A percentile compares a stretch with the other conserved stretches of the same genome.
Conservation (phyloP, 1,284 basidiomycete species). For the Trichosporon sp. region DNA sequence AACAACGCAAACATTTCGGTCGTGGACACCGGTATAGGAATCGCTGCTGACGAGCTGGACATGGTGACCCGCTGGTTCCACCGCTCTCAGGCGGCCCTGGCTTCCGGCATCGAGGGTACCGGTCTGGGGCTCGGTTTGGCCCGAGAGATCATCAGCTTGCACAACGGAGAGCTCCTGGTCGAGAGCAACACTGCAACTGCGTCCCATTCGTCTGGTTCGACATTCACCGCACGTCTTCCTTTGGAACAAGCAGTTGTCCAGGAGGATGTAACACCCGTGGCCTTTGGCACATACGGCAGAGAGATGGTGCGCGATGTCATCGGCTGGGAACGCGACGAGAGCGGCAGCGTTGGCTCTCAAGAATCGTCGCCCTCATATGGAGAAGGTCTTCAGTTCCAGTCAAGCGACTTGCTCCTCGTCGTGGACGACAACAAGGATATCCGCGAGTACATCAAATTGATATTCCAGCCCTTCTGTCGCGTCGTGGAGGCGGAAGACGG, state of each 20-base stretch:
- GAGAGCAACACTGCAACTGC: not conserved
- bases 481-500: constrained; percentile 46
- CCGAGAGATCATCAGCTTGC: constrained; percentile 47
- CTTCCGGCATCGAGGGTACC: constrained; percentile 19
- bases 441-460: constrained; percentile 36
- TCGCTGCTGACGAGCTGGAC: constrained; percentile 31
- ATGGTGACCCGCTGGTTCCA: constrained; percentile 29
- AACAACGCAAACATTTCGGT: constrained; percentile 35
- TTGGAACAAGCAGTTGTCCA: not conserved
- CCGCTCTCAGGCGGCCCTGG: constrained; percentile 24
- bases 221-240: constrained; percentile 22
- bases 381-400: constrained; percentile 28
- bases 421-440: constrained; percentile 38
- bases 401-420: constrained; percentile 28
- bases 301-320: constrained; percentile 1
- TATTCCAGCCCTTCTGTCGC: constrained; percentile 43
- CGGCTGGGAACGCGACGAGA: not conserved
- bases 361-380: not conserved
- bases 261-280: not conserved
- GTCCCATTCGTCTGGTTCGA: not conserved
- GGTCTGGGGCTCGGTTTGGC: constrained; percentile 24
- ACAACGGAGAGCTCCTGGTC: constrained; percentile 46
- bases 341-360: not conserved
- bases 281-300: constrained; percentile 18
- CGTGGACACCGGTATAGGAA: constrained; percentile 48